phyloP scores from a whole-genome alignment of 2,329 filamentous ascomycete species.

The Laburnicola sp. region DNA sequence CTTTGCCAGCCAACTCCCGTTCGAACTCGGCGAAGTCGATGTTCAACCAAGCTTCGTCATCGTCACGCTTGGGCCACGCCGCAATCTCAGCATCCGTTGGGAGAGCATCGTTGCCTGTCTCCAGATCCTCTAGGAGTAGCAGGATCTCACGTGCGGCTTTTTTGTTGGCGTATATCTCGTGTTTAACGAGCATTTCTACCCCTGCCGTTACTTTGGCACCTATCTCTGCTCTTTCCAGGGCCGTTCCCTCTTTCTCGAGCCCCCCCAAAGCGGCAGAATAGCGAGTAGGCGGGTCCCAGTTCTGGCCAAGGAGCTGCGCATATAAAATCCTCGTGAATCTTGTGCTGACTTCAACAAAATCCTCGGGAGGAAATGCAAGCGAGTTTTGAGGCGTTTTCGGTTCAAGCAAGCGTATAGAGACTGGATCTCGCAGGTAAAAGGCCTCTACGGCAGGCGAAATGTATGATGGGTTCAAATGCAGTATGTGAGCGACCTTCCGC shows the following conservation, averaged over 20 bases:
- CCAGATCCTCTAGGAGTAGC: constrained; percentile 74
- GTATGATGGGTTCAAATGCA: constrained; percentile 73
- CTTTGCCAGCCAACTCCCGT: constrained; percentile 66
- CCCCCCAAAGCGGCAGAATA: constrained; percentile 52
- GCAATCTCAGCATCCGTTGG: constrained; percentile 75
- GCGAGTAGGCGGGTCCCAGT: constrained; percentile 67
- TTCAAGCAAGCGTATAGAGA: constrained; percentile 70
- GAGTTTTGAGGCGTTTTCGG: constrained; percentile 51
- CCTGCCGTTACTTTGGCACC: constrained; percentile 91
- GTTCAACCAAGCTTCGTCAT: constrained; percentile 88
- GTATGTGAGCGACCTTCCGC: constrained; percentile 75
- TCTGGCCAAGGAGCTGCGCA: constrained; percentile 85
- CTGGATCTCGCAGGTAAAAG: constrained; percentile 87
- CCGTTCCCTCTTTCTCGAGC: constrained; percentile 34
- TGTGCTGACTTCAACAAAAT: constrained; percentile 77
- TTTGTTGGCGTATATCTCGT: constrained; percentile 69
- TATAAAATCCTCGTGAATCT: constrained; percentile 87
- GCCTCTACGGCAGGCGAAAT: constrained; percentile 84
- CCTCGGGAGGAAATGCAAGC: constrained; percentile 71
- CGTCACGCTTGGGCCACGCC: constrained; percentile 70
- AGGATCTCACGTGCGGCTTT: constrained; percentile 73
- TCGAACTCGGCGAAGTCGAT: constrained; percentile 92
- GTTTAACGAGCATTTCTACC: constrained; percentile 80
- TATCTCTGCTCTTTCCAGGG: constrained; percentile 58
- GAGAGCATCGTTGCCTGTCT: constrained; percentile 69